These are phyloP conservation scores for Thinopyrum elongatum DNA, from an alignment of 176 grass and related monocot species.

Conservation along the genomic window DNA sequence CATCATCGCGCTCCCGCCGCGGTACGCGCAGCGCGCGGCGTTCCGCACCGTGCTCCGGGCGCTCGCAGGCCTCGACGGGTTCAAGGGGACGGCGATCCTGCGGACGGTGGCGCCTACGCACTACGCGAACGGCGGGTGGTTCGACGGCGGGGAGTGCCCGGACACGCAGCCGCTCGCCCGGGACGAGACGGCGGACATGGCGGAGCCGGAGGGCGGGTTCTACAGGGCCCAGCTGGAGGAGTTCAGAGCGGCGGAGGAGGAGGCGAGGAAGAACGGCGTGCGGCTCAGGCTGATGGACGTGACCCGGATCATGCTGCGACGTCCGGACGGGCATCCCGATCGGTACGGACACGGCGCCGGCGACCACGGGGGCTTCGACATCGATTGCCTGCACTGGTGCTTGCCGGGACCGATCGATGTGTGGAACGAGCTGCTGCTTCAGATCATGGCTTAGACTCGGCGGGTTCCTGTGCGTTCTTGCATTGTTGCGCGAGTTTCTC, in stretches of 20 bases:
- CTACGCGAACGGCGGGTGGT: conserved; percentile 52
- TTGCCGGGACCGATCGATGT: conserved; percentile 71
- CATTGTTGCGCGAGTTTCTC: no score
- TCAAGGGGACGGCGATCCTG: conserved; percentile 47
- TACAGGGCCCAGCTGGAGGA: conserved; percentile 38
- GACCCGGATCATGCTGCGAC: conserved; percentile 50
- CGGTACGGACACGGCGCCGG: conserved; percentile 58
- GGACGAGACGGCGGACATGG: conserved; percentile 45
- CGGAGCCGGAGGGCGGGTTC: conserved; percentile 24
- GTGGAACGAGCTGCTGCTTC: conserved; percentile 77
- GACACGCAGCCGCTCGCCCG: conserved; percentile 15
- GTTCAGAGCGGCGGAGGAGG: conserved; percentile 17
- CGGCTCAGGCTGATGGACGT: conserved; percentile 54
- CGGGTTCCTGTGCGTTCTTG: not conserved
- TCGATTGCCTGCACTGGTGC: conserved; percentile 93
- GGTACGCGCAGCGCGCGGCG: conserved; percentile 48
- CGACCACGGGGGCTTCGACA: conserved; percentile 45
- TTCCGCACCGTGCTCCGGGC: conserved; percentile 49
- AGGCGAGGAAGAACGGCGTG: conserved; percentile 18
- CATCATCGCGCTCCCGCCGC: conserved; percentile 36
- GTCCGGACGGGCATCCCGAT: conserved; percentile 71
- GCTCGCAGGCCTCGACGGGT: conserved; percentile 24
- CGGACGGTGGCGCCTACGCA: conserved; percentile 53
- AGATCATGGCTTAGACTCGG: conserved; percentile 32
- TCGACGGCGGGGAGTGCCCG: conserved; percentile 54